Evolutionary conservation across 169 alveolate species (phyloP).

Genomic region (Ichthyophthirius multifiliis): DNA sequence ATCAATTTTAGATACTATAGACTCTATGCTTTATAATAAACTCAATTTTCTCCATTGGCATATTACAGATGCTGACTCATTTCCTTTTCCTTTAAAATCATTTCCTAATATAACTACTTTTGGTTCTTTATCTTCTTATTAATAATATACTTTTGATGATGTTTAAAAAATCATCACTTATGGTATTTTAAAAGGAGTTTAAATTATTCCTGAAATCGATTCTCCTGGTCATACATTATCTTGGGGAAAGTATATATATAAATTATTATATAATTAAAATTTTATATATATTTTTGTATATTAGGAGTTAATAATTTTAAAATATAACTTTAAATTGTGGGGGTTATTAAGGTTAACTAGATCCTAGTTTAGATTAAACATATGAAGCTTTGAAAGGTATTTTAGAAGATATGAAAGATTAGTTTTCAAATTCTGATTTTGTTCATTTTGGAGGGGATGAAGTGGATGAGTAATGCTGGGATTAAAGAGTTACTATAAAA

Average conservation of each 20-base stretch:
- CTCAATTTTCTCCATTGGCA: slow-evolving; percentile 38
- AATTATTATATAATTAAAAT: too few species aligned
- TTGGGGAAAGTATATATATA: not conserved
- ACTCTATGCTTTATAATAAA: slow-evolving; percentile 15
- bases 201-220: slow-evolving; percentile 29
- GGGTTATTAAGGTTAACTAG: slow-evolving; percentile 19
- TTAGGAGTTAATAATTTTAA: not conserved
- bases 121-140: not conserved
- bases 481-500: slow-evolving; percentile 7
- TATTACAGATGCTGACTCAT: slow-evolving; percentile 34
- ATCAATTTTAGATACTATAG: slow-evolving; percentile 14
- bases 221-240: slow-evolving; percentile 27
- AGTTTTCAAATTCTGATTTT: not conserved
- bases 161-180: not conserved
- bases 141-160: slow-evolving; percentile 8
- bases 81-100: slow-evolving; percentile 16
- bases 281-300: not conserved
- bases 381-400: slow-evolving; percentile 1
- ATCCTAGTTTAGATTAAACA: slow-evolving; percentile 18
- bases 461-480: slow-evolving; percentile 2
- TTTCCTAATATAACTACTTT: slow-evolving; percentile 13
- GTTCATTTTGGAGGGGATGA: slow-evolving; percentile 43
- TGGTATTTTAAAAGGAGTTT: slow-evolving; percentile 20
- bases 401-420: slow-evolving; percentile 2
- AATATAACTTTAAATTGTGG: not conserved